phyloP scores from a whole-genome alignment of 2,329 filamentous ascomycete species.

The Coniella vitis region DNA sequence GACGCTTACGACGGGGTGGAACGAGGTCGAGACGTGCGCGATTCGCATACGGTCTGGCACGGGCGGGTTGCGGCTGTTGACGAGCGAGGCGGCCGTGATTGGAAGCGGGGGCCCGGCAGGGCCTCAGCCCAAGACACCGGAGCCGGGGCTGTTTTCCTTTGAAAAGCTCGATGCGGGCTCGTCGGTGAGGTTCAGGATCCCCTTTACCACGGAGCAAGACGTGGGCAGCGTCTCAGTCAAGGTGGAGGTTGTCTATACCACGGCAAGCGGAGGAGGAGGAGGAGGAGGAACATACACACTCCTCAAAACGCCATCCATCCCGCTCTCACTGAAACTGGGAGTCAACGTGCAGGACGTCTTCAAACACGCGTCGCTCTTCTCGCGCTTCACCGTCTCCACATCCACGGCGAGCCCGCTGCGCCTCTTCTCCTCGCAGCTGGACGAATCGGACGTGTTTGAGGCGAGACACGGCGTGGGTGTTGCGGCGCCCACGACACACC shows the following conservation, averaged over 20 bases:
- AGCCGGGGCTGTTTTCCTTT: constrained; percentile 48
- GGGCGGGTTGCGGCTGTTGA: constrained; percentile 57
- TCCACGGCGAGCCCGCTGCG: constrained; percentile 68
- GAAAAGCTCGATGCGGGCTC: constrained; percentile 37
- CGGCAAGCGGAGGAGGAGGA: constrained; percentile 59
- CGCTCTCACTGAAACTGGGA: constrained; percentile 73
- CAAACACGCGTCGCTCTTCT: constrained; percentile 75
- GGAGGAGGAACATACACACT: constrained; percentile 46
- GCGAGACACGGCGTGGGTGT: constrained; percentile 56
- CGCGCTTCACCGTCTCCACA: constrained; percentile 84
- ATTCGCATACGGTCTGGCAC: constrained; percentile 58
- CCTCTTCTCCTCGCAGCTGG: constrained; percentile 63
- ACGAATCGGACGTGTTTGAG: constrained; percentile 62
- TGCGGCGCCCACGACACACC: constrained; percentile 40
- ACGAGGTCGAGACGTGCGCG: constrained; percentile 54
- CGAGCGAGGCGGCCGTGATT: constrained; percentile 49
- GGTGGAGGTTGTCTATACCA: constrained; percentile 70
- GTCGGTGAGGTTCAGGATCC: constrained; percentile 56
- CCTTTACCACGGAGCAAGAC: constrained; percentile 78
- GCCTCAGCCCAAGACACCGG: constrained; percentile 36
- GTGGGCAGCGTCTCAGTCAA: constrained; percentile 64
- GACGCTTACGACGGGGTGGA: constrained; percentile 66
- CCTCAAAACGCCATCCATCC: constrained; percentile 54
- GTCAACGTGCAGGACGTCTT: constrained; percentile 97
- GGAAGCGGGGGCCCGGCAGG: constrained; percentile 30